These are phyloP conservation scores for Geum urbanum DNA, from an alignment of 306 rosid species.

Conservation along the genomic window DNA sequence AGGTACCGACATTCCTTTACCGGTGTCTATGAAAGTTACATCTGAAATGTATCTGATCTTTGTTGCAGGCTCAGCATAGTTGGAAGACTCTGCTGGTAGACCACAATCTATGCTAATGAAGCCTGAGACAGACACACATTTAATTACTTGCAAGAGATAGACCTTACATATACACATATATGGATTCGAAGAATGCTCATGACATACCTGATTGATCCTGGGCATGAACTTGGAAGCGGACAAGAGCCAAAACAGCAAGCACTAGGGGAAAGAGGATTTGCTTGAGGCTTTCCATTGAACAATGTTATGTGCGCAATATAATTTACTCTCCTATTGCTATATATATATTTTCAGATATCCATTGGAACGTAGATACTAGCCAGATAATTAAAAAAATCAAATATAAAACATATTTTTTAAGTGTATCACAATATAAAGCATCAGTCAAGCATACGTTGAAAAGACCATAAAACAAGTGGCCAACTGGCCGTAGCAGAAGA, in stretches of 20 bases:
- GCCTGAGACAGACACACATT: not conserved
- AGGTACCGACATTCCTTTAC: slow-evolving; percentile 10
- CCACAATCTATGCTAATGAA: slow-evolving; percentile 36
- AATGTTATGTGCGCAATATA: no score
- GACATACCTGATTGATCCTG: not conserved
- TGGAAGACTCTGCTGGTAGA: not conserved
- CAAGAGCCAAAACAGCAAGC: not conserved
- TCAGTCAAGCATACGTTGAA: no score
- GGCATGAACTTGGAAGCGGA: not conserved
- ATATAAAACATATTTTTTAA: no score
- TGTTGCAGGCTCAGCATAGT: slow-evolving; percentile 11
- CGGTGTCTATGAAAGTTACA: slow-evolving; percentile 9
- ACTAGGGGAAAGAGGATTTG: not conserved
- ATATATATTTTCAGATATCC: no score
- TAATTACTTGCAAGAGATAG: not conserved
- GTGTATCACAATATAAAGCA: no score
- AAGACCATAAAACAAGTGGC: no score
- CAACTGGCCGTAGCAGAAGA: no score
- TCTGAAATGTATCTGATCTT: slow-evolving; percentile 21
- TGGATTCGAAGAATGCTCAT: not conserved
- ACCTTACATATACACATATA: not conserved
- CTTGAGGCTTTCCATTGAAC: no score
- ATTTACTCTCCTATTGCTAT: no score
- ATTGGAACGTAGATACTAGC: no score
- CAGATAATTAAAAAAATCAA: no score